Evolutionary conservation across 345 rosid species (phyloP), one percentile per base, ranked within the genome.

Genomic region (Lepidium sativum): DNA sequence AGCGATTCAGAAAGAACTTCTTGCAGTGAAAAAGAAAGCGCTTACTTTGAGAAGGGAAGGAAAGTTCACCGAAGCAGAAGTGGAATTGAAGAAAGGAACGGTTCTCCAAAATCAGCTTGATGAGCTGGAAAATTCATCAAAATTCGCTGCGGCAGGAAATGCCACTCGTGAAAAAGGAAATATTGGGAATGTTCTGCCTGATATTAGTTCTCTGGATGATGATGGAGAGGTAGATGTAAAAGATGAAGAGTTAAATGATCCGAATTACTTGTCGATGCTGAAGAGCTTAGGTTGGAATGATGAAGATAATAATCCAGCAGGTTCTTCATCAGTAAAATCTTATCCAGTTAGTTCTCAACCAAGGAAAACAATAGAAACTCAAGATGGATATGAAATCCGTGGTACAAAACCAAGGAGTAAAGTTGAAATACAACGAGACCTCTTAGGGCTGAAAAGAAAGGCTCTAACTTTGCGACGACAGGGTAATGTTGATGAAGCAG

Each of bases 391-490:
- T 34, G 71, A 31, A 54, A 23, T 63, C 16, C 70, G 69, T 15
- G 49, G 49, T 11, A 65, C 55, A 51, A 63, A 52, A 54, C 70
- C 81, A 29, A 77, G 73, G 79, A 87, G 81, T 74, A 87, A 83
- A 74, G 81, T 79, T 68, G 98, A 85, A 65, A 68, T 86, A 33
- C 98, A 92, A 80, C 75, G 96, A 79, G 96, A 88, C 69, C 83
- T 92, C 53, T 75, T 92, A 72, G 86, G 80, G 65, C 64, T 88
- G 60, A 88, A 92, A 75, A 86, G 95, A 71, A 92, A 84, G 74
- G 92, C 96, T 60, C 77, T 88, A 74, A 44, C 83, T 51, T 55
- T 92, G 77, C 76, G 98, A 69, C 90, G 89, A 29, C 86, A 82
- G 49, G 96, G 96, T 43, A 86, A 82, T 64, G 43, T 74, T 35